Evolutionary conservation across 306 rosid genomes (phyloP).

Genomic region (Fragaria iinumae): DNA sequence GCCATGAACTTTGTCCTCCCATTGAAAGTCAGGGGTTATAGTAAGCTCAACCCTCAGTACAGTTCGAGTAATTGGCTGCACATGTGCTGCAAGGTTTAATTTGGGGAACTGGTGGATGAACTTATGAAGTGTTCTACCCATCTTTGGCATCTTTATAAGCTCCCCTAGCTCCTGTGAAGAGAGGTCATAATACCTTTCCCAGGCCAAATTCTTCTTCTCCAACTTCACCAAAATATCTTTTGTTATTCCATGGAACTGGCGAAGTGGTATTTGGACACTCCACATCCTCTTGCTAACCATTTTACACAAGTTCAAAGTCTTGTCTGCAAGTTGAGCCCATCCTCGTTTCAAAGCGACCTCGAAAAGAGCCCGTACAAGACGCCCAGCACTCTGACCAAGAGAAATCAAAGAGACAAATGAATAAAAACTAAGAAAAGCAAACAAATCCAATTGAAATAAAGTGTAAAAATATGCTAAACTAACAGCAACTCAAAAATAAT

Average conservation of each 20-base stretch:
- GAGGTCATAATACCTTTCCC: slow-evolving; percentile 95
- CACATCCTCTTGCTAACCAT: slow-evolving; percentile 93
- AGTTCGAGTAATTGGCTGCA: slow-evolving; percentile 92
- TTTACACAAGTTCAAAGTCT: slow-evolving; percentile 88
- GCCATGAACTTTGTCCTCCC: slow-evolving; percentile 97
- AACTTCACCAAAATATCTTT: slow-evolving; percentile 67
- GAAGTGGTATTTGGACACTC: slow-evolving; percentile 93
- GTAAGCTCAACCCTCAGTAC: slow-evolving; percentile 89
- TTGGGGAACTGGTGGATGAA: slow-evolving; percentile 91
- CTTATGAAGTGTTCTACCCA: slow-evolving; percentile 86
- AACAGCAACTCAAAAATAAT: neutral
- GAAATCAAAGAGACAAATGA: slow-evolving; percentile 13
- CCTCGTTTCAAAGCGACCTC: slow-evolving; percentile 91
- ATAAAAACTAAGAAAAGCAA: neutral
- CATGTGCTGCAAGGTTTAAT: slow-evolving; percentile 89
- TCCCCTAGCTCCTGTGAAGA: slow-evolving; percentile 95
- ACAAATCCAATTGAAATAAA: neutral
- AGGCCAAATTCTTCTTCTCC: slow-evolving; percentile 91
- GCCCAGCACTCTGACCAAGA: slow-evolving; percentile 75
- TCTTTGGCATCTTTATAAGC: slow-evolving; percentile 72
- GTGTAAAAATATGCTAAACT: neutral
- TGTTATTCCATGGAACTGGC: slow-evolving; percentile 77
- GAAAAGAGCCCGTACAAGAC: slow-evolving; percentile 96
- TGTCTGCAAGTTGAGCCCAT: slow-evolving; percentile 93
- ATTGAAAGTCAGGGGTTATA: slow-evolving; percentile 85